These are phyloP conservation scores for Penicillium capsulatum DNA, from an alignment of 2,329 filamentous ascomycete genomes.

Conservation along the genomic window DNA sequence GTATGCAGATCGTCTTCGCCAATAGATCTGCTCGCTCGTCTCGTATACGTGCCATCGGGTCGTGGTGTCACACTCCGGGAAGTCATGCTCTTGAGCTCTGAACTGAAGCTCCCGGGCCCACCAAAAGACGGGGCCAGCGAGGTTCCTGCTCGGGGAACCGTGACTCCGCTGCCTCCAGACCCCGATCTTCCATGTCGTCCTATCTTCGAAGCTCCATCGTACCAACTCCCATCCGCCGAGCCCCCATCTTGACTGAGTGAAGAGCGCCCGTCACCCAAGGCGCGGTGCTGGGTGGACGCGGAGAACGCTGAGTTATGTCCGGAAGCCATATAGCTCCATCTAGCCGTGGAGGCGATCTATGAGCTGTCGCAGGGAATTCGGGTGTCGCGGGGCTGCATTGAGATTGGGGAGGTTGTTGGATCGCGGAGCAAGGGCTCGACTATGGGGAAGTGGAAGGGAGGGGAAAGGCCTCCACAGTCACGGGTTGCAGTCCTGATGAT, in stretches of 20 bases:
- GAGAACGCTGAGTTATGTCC: conserved; percentile 42
- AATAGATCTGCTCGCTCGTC: conserved; percentile 41
- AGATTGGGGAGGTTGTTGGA: conserved; percentile 17
- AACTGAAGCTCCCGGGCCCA: conserved; percentile 80
- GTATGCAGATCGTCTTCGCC: conserved; percentile 60
- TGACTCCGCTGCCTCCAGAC: conserved; percentile 57
- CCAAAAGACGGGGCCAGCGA: conserved; percentile 67
- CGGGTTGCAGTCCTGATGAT: conserved; percentile 15
- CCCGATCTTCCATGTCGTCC: conserved; percentile 49
- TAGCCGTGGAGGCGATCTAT: conserved; percentile 35
- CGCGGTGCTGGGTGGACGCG: conserved; percentile 40
- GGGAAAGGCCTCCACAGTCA: conserved; percentile 21
- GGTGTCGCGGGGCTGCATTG: conserved; percentile 32
- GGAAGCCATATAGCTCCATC: conserved; percentile 46
- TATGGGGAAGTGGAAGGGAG: conserved; percentile 19
- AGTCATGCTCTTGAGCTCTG: conserved; percentile 70
- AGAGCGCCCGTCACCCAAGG: conserved; percentile 35
- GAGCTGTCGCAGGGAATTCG: conserved; percentile 31
- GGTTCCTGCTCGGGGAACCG: conserved; percentile 56
- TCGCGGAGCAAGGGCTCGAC: conserved; percentile 22
- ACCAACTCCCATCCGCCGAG: conserved; percentile 39
- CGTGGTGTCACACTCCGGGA: conserved; percentile 59
- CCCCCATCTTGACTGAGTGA: conserved; percentile 39
- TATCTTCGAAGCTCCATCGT: conserved; percentile 30
- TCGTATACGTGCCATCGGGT: conserved; percentile 54